Conservation (phyloP, 208 protist species). For the Tritrichomonas foetus region DNA sequence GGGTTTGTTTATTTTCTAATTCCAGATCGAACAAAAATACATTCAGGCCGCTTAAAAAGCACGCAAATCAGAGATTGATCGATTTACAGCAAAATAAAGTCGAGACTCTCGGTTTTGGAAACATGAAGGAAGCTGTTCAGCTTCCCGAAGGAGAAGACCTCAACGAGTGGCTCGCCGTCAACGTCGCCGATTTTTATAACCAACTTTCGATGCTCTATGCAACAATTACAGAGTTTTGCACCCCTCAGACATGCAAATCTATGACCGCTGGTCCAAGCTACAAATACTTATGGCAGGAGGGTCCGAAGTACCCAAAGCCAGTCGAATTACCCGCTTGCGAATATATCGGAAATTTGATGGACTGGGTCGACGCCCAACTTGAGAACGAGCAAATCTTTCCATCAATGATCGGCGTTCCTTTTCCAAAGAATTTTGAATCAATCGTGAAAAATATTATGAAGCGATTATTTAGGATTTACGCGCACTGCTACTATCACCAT, state of each 20-base stretch:
- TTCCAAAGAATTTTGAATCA: constrained; percentile 69
- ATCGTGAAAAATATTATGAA: constrained; percentile 91
- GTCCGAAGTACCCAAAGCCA: constrained; percentile 80
- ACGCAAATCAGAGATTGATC: background rate
- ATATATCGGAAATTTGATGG: constrained; percentile 92
- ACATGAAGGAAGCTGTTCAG: constrained; percentile 52
- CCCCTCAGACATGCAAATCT: constrained; percentile 75
- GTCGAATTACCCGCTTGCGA: constrained; percentile 83
- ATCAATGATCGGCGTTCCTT: constrained; percentile 45
- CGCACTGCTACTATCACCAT: constrained; percentile 96
- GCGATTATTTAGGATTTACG: constrained; percentile 94
- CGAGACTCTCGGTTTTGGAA: constrained; percentile 44
- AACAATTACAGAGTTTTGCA: constrained; percentile 97
- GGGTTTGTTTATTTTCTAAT: no score
- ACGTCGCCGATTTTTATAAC: constrained; percentile 97
- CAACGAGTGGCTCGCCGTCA: constrained; percentile 91
- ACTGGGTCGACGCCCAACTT: constrained; percentile 81
- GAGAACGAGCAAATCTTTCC: constrained; percentile 24
- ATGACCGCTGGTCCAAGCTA: constrained; percentile 69
- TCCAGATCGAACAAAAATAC: background rate
- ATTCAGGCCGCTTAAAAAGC: background rate
- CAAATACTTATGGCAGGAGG: constrained; percentile 79
- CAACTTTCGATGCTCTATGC: constrained; percentile 96
- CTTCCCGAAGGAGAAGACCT: constrained; percentile 76
- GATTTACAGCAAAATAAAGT: background rate